Evolutionary conservation across 2,329 filamentous ascomycete species (phyloP).

Genomic region (Diaporthe ilicicola): DNA sequence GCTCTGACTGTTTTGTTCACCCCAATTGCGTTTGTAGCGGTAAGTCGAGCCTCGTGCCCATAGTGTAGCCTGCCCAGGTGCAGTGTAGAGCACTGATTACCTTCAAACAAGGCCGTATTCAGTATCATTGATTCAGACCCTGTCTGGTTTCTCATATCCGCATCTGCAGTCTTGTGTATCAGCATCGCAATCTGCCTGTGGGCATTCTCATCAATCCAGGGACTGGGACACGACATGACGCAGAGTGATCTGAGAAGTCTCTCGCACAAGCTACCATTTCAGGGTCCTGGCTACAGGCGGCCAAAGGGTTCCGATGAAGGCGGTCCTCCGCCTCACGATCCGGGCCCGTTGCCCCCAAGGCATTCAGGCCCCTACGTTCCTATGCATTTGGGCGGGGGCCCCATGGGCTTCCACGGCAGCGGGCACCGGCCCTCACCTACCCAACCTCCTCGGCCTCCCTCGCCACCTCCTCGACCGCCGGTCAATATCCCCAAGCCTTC

Average conservation of each 20-base stretch:
- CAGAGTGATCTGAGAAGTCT: background rate
- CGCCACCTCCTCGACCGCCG: background rate
- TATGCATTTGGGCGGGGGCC: background rate
- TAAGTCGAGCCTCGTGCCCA: background rate
- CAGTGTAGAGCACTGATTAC: background rate
- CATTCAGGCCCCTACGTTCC: background rate
- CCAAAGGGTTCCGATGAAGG: background rate
- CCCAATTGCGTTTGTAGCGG: background rate
- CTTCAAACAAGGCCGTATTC: background rate
- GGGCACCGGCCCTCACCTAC: background rate
- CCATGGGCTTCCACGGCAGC: background rate
- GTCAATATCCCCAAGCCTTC: background rate
- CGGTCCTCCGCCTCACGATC: slow-evolving; percentile 2
- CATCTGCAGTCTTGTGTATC: background rate
- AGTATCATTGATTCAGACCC: background rate
- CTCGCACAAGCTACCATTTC: background rate
- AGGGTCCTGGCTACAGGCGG: background rate
- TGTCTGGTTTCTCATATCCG: slow-evolving; percentile 6
- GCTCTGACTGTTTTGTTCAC: background rate
- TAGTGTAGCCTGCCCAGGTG: background rate
- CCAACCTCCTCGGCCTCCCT: background rate
- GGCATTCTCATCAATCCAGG: background rate
- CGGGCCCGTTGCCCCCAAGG: background rate
- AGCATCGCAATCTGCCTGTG: background rate
- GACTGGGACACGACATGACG: background rate